These are phyloP conservation scores for Ophiocordyceps camponoti-floridani DNA, from an alignment of 2,329 filamentous ascomycete species.

Conservation along the genomic window DNA sequence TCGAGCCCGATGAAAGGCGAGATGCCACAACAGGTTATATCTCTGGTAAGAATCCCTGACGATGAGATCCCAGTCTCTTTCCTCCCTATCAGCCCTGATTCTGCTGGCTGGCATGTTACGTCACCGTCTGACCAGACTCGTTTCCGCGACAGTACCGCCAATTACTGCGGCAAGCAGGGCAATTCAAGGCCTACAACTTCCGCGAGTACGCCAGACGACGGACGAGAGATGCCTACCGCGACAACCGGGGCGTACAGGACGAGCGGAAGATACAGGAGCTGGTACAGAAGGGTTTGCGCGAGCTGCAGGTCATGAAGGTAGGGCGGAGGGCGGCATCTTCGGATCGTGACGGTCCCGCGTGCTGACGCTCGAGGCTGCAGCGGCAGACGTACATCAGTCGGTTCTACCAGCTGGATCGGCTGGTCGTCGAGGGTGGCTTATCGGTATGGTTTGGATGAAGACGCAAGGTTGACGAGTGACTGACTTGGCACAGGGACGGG, in stretches of 20 bases:
- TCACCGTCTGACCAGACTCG: background rate
- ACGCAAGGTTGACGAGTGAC: background rate
- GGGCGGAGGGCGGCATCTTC: conserved; percentile 2
- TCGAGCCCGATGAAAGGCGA: conserved; percentile 27
- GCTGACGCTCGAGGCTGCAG: conserved; percentile 24
- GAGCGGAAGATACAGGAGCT: conserved; percentile 67
- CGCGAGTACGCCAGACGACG: conserved; percentile 87
- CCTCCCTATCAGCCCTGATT: background rate
- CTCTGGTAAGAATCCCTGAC: conserved; percentile 21
- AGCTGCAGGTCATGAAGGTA: conserved; percentile 84
- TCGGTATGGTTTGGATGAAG: conserved; percentile 32
- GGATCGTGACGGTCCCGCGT: conserved; percentile 3
- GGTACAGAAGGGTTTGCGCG: conserved; percentile 72
- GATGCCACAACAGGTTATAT: conserved; percentile 37
- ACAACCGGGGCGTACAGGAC: conserved; percentile 58
- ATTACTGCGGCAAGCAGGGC: conserved; percentile 65
- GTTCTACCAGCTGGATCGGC: conserved; percentile 79
- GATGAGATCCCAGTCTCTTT: no score
- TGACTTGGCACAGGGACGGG: conserved; percentile 38
- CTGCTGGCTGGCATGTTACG: background rate
- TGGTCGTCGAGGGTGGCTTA: conserved; percentile 83
- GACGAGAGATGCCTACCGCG: conserved; percentile 78
- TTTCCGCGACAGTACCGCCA: conserved; percentile 57
- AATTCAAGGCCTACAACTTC: conserved; percentile 95
- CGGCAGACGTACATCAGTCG: conserved; percentile 89